Conservation (phyloP, 495 filamentous ascomycete species). For the Penicillium parvum region DNA sequence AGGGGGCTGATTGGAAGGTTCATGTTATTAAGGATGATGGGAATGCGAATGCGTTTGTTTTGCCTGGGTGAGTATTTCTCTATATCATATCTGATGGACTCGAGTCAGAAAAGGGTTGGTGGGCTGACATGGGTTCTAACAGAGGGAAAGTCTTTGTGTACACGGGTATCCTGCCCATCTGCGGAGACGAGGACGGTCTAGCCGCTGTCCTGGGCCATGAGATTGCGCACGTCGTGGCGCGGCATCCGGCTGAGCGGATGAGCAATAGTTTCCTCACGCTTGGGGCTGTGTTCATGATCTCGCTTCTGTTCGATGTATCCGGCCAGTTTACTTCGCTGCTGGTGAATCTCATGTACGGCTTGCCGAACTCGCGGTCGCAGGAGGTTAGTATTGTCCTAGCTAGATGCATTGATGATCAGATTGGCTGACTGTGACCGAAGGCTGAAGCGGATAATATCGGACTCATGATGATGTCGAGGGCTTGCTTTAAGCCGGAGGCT, state of each 20-base stretch:
- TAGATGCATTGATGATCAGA: background rate
- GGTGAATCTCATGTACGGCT: conserved; percentile 59
- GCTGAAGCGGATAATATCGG: conserved; percentile 86
- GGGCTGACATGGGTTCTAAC: conserved; percentile 5
- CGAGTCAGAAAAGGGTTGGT: too few species aligned
- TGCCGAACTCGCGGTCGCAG: conserved; percentile 67
- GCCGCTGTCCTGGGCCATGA: conserved; percentile 88
- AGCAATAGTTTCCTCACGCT: conserved; percentile 55
- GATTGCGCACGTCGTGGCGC: conserved; percentile 87
- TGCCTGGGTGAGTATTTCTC: conserved; percentile 58
- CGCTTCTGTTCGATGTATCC: conserved; percentile 48
- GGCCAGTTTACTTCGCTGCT: conserved; percentile 35
- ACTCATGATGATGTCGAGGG: conserved; percentile 58
- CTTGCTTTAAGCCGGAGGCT: conserved; percentile 68
- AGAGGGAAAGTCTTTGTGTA: conserved; percentile 92
- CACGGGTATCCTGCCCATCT: conserved; percentile 73
- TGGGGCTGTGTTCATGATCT: conserved; percentile 47
- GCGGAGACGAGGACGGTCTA: conserved; percentile 65
- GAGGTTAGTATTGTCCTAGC: conserved; percentile 43
- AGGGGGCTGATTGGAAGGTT: conserved; percentile 70
- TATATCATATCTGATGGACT: background rate
- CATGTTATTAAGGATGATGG: conserved; percentile 70
- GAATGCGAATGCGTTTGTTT: conserved; percentile 77
- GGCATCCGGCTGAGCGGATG: conserved; percentile 74
- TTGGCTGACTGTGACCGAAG: conserved; percentile 16